Evolutionary conservation across 495 filamentous ascomycete genomes (phyloP).

Genomic region (Podospora sp.): DNA sequence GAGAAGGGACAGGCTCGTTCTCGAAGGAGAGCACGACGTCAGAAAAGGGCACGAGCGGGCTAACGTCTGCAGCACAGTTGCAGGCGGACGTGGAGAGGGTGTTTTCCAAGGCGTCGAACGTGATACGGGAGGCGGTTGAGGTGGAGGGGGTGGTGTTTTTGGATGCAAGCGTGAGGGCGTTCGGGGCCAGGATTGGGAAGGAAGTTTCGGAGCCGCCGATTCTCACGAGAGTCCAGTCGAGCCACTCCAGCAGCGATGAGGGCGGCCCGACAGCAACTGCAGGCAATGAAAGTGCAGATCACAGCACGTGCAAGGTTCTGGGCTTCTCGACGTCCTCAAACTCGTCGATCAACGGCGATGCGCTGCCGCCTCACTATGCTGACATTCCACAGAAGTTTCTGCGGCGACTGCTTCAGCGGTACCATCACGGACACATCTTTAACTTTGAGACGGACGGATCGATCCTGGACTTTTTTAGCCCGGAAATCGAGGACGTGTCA

Average conservation of each 20-base stretch:
- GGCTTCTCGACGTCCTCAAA: conserved; percentile 39
- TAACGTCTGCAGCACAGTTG: not conserved
- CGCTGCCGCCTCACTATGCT: not conserved
- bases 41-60: not conserved
- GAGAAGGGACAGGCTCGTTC: not conserved
- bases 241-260: conserved; percentile 21
- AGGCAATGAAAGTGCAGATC: not conserved
- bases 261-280: not conserved
- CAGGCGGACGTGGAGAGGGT: not conserved
- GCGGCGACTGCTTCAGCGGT: conserved; percentile 55
- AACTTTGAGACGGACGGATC: conserved; percentile 53
- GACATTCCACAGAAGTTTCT: conserved; percentile 45
- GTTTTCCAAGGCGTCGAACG: conserved; percentile 43
- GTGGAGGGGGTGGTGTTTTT: conserved; percentile 56
- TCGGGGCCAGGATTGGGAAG: conserved; percentile 24
- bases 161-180: conserved; percentile 47
- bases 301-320: conserved; percentile 28
- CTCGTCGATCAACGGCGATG: conserved; percentile 32
- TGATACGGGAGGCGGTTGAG: conserved; percentile 55
- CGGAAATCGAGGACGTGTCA: conserved; percentile 22
- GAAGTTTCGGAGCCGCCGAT: conserved; percentile 5
- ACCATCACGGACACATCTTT: conserved; percentile 63
- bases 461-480: conserved; percentile 1
- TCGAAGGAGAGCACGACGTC: not conserved
- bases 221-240: not conserved